Evolutionary conservation across 441 rosid species (phyloP), one percentile per base, ranked within the genome.

Genomic region (Gossypium trilobum): DNA sequence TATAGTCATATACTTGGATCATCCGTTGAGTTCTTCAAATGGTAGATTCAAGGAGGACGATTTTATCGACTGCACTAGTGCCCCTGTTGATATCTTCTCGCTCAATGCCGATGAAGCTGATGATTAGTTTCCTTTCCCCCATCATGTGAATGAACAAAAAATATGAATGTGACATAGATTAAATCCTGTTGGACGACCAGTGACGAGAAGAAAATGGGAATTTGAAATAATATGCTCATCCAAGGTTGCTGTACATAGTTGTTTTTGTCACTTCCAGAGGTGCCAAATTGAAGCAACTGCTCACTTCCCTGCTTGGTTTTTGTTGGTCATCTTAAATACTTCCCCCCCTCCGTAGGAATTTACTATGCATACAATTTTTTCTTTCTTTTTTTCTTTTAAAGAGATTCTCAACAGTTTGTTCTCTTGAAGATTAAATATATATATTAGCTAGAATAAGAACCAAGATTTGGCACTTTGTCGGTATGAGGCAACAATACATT

Each of bases 1-100:
- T 22, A 70, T 87, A 14, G 93, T 87, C 55, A 48, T 88, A 33
- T 88, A 78, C 74, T 74, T 88, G 10, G 88, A 83, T 73, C 85
- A 76, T 73, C 77, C 81, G 0, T 9, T 6, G 23, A 78, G 74
- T 36, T 48, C 77, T 66, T 62, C 80, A 8, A 74, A 63, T 23
- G 70, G 78, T 22, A 76, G 76, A 82, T 73, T 71, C 59, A 71
- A 75, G 57, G 70, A 42, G 22, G 48, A 39, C 2, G 59, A 20
- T 64, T 39, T 48, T 31, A 73, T 67, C 0, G 81, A 76, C n/a
- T 77, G 79, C 81, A 84, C 82, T 0, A 79, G 71, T 5, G 14
- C 78, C 16, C 91, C 91, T 23, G 78, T 72, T 0, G 91, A 87
- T 75, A 78, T 87, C 54, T 85, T 65, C 82, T 82, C 87, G 4